Percentiles rank a stretch among this genome's conserved stretches.
phyloP scores from a whole-genome alignment of 352 stramenopile genomes.

The Pythium aphanidermatum region DNA sequence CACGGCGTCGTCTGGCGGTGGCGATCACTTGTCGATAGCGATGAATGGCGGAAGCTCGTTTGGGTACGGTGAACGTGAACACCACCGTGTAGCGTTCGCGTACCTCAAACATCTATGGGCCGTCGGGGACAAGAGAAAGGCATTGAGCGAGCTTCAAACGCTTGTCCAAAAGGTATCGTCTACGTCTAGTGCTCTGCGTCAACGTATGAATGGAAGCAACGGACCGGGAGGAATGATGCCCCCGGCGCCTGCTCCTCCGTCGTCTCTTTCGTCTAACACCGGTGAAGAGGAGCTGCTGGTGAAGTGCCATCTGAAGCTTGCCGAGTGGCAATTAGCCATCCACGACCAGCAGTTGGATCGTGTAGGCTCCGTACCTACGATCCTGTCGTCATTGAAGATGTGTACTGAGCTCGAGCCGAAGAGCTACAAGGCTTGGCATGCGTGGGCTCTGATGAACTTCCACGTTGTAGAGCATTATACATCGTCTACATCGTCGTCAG shows the following conservation, averaged over 20 bases:
- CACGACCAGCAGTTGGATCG: slow-evolving; percentile 77
- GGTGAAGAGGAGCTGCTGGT: slow-evolving; percentile 70
- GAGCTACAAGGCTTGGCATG: slow-evolving; percentile 98
- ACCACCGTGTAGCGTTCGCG: slow-evolving; percentile 91
- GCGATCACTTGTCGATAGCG: slow-evolving; percentile 7
- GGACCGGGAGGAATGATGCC: slow-evolving; percentile 6
- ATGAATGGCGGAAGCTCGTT: slow-evolving; percentile 25
- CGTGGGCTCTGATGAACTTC: slow-evolving; percentile 99
- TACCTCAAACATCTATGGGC: slow-evolving; percentile 95
- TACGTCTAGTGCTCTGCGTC: slow-evolving; percentile 25
- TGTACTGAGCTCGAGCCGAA: slow-evolving; percentile 81
- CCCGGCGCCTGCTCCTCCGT: slow-evolving; percentile 19
- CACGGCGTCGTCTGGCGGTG: slow-evolving; percentile 9
- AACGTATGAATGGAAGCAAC: slow-evolving; percentile 12
- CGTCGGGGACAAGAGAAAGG: slow-evolving; percentile 84
- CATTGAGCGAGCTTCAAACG: slow-evolving; percentile 76
- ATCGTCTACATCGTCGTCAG: no score
- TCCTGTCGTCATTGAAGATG: no score
- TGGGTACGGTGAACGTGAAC: slow-evolving; percentile 84
- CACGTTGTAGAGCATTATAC: slow-evolving; percentile 71
- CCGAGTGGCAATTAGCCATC: slow-evolving; percentile 80
- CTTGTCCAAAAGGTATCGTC: slow-evolving; percentile 80
- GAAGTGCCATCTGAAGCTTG: slow-evolving; percentile 79
- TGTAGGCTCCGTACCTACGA: slow-evolving; percentile 54
- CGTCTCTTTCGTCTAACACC: slow-evolving; percentile 14